These are phyloP conservation scores for Candida easanensis DNA, from an alignment of 805 yeast genomes.

Conservation along the genomic window DNA sequence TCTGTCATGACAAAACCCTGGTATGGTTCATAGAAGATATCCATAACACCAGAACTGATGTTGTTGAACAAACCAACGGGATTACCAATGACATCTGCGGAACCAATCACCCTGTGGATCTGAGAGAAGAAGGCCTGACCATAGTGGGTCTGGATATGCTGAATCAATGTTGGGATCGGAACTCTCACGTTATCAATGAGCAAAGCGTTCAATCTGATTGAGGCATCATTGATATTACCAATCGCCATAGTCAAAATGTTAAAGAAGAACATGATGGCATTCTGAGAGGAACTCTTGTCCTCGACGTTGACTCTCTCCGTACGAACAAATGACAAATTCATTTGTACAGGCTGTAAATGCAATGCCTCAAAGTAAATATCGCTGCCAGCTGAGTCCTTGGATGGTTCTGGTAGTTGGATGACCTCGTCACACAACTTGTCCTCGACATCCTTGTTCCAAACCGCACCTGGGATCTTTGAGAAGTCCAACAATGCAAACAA, in stretches of 20 bases:
- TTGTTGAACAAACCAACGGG: slow-evolving; percentile 97
- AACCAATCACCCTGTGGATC: slow-evolving; percentile 87
- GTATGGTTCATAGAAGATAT: slow-evolving; percentile 95
- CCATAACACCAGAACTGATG: slow-evolving; percentile 91
- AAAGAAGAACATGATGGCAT: slow-evolving; percentile 69
- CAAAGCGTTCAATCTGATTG: slow-evolving; percentile 83
- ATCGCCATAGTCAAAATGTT: slow-evolving; percentile 93
- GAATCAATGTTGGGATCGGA: slow-evolving; percentile 69
- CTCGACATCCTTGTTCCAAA: slow-evolving; percentile 53
- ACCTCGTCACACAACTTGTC: slow-evolving; percentile 60
- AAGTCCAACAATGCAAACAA: slow-evolving; percentile 78
- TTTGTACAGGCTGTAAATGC: slow-evolving; percentile 86
- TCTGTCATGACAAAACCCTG: slow-evolving; percentile 94
- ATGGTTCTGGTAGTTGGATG: slow-evolving; percentile 70
- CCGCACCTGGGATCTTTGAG: slow-evolving; percentile 75
- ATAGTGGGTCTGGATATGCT: slow-evolving; percentile 78
- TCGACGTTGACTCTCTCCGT: slow-evolving; percentile 74
- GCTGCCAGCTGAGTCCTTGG: slow-evolving; percentile 47
- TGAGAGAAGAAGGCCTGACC: slow-evolving; percentile 91
- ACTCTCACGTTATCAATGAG: slow-evolving; percentile 87
- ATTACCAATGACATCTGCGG: slow-evolving; percentile 94
- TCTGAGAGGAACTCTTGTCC: slow-evolving; percentile 58
- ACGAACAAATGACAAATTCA: slow-evolving; percentile 87
- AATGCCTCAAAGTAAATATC: slow-evolving; percentile 91
- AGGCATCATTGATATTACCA: slow-evolving; percentile 97